Conservation (phyloP, 2,329 filamentous ascomycete genomes). For the Nannizziopsis barbatae region DNA sequence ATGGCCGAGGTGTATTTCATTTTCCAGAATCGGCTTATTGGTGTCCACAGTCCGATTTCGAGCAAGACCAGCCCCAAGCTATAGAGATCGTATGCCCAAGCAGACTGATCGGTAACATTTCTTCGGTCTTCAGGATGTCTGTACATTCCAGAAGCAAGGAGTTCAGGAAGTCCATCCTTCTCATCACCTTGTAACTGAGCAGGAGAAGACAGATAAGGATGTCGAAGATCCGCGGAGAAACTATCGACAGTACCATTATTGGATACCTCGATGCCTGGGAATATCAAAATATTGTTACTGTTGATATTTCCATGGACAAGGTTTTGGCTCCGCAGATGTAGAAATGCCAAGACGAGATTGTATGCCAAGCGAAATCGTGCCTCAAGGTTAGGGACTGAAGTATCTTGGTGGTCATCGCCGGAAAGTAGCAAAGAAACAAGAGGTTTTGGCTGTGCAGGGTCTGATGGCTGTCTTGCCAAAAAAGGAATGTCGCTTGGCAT, state of each 20-base stretch:
- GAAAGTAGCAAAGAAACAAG: conserved; percentile 35
- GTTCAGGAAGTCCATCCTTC: conserved; percentile 38
- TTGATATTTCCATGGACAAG: conserved; percentile 53
- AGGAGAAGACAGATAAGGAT: conserved; percentile 49
- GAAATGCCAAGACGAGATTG: conserved; percentile 46
- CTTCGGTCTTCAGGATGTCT: conserved; percentile 45
- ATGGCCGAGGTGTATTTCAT: conserved; percentile 51
- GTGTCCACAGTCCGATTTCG: conserved; percentile 54
- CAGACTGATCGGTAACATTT: conserved; percentile 28
- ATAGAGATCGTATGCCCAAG: conserved; percentile 46
- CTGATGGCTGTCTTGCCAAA: conserved; percentile 32
- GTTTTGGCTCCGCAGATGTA: conserved; percentile 46
- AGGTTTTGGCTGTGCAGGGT: conserved; percentile 31
- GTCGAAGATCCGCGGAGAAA: conserved; percentile 35
- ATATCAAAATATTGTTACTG: conserved; percentile 53
- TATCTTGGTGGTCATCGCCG: conserved; percentile 31
- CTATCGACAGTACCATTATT: conserved; percentile 17
- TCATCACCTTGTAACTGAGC: conserved; percentile 43
- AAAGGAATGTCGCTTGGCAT: conserved; percentile 42
- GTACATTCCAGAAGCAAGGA: conserved; percentile 47
- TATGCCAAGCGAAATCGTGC: conserved; percentile 52
- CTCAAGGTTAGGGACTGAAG: conserved; percentile 45
- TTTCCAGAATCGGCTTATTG: conserved; percentile 52
- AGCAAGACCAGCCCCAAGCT: conserved; percentile 51
- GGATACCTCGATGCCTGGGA: conserved; percentile 33